These are phyloP conservation scores for Termitomyces sp. DNA, from an alignment of 768 basidiomycete species.

Conservation along the genomic window DNA sequence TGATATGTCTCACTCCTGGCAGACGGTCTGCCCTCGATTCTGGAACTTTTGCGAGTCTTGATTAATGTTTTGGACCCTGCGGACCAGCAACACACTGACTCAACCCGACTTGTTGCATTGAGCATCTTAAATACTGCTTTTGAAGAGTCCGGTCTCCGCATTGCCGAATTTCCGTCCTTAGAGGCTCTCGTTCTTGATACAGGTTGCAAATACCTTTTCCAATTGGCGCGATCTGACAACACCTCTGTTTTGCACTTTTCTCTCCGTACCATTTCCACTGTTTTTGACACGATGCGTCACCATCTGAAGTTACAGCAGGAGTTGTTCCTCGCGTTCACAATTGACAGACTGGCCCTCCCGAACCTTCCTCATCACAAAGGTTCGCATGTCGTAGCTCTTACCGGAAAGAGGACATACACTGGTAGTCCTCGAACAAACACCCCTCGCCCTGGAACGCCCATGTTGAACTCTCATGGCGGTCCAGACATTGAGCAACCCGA, in stretches of 20 bases:
- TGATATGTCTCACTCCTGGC: constrained; percentile 15
- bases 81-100: constrained; percentile 94
- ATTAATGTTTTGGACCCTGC: constrained; percentile 94
- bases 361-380: constrained; percentile 26
- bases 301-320: constrained; percentile 94
- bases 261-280: constrained; percentile 81
- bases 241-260: constrained; percentile 74
- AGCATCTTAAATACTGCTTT: constrained; percentile 85
- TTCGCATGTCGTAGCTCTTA: constrained; percentile 18
- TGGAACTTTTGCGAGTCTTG: constrained; percentile 91
- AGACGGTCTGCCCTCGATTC: constrained; percentile 90
- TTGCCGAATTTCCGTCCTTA: constrained; percentile 79
- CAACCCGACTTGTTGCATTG: constrained; percentile 87
- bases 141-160: constrained; percentile 74
- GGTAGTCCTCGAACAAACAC: constrained; percentile 35
- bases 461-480: constrained; percentile 40
- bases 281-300: constrained; percentile 83
- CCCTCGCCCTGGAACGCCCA: constrained; percentile 54
- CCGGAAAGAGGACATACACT: constrained; percentile 28
- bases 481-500: constrained; percentile 33
- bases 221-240: constrained; percentile 91
- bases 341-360: constrained; percentile 82
- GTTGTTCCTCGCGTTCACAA: constrained; percentile 89
- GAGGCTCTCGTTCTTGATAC: constrained; percentile 77
- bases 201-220: constrained; percentile 96